phyloP scores from a whole-genome alignment of 2,329 filamentous ascomycete genomes.

The Clarireedia monteithiana region DNA sequence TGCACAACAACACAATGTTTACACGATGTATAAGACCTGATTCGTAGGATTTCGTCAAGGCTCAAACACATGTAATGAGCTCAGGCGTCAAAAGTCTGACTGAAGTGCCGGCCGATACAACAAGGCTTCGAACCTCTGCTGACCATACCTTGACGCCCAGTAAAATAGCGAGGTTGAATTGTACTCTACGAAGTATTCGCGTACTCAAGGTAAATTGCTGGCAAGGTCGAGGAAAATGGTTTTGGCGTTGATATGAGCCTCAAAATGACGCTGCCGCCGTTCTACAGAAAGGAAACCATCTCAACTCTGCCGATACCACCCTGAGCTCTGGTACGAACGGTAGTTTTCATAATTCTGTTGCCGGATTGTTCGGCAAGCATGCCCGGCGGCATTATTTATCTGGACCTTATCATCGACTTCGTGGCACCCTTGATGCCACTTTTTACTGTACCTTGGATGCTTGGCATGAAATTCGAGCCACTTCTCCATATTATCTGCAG shows the following conservation, averaged over 20 bases:
- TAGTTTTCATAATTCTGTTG: background rate
- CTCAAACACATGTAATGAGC: background rate
- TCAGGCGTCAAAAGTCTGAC: background rate
- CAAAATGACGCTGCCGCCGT: no score
- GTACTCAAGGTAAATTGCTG: background rate
- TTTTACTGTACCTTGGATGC: background rate
- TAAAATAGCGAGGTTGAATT: no score
- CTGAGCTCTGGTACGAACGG: background rate
- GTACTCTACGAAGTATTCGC: background rate
- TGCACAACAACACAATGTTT: background rate
- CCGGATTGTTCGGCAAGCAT: conserved; percentile 8
- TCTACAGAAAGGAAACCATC: background rate
- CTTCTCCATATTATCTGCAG: conserved; percentile 8
- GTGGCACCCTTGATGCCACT: conserved; percentile 5
- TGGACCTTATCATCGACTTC: conserved; percentile 10
- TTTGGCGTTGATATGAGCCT: no score
- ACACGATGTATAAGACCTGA: background rate
- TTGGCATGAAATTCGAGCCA: background rate
- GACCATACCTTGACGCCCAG: background rate
- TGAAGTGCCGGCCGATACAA: background rate
- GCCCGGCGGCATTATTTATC: conserved; percentile 3
- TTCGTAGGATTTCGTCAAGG: background rate
- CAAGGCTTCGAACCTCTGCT: background rate
- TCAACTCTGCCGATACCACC: background rate
- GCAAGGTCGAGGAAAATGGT: background rate